These are phyloP conservation scores for Pythium dissotocum DNA, from an alignment of 352 stramenopile genomes.

Conservation along the genomic window DNA sequence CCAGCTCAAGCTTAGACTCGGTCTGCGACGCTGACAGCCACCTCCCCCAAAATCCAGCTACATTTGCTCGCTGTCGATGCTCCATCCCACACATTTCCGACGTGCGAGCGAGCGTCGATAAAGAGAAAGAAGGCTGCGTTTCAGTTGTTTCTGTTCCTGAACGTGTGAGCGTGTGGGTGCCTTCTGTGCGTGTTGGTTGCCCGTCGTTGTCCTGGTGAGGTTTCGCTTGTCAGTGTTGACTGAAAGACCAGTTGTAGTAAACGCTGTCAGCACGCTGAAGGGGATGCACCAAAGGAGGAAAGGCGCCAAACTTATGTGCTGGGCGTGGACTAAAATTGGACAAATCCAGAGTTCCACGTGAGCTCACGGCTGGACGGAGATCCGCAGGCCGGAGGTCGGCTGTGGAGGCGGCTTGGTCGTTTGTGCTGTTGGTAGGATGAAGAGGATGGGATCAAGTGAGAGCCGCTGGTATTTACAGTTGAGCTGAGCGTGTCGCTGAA, in stretches of 20 bases:
- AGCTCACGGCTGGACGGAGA: neutral
- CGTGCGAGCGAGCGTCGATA: neutral
- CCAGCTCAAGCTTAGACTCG: neutral
- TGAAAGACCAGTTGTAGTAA: neutral
- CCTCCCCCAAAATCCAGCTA: neutral
- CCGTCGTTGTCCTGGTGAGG: too few species aligned
- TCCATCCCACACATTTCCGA: neutral
- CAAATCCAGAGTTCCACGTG: neutral
- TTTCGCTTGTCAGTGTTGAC: neutral
- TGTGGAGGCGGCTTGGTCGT: neutral
- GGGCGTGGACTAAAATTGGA: neutral
- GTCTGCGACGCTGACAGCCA: neutral
- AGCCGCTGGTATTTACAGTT: neutral
- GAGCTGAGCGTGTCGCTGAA: too few species aligned
- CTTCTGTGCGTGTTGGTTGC: neutral
- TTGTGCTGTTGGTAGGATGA: constrained; percentile 1
- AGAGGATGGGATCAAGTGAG: neutral
- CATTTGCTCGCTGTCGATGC: neutral
- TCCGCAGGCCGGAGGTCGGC: neutral
- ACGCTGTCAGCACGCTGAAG: neutral
- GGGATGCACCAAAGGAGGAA: neutral
- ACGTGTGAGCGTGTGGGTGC: neutral
- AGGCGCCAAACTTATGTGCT: neutral
- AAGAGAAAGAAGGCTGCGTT: neutral
- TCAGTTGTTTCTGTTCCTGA: neutral